These are phyloP conservation scores for Globisporangium takayamanum DNA, from an alignment of 352 stramenopile genomes.

Conservation along the genomic window DNA sequence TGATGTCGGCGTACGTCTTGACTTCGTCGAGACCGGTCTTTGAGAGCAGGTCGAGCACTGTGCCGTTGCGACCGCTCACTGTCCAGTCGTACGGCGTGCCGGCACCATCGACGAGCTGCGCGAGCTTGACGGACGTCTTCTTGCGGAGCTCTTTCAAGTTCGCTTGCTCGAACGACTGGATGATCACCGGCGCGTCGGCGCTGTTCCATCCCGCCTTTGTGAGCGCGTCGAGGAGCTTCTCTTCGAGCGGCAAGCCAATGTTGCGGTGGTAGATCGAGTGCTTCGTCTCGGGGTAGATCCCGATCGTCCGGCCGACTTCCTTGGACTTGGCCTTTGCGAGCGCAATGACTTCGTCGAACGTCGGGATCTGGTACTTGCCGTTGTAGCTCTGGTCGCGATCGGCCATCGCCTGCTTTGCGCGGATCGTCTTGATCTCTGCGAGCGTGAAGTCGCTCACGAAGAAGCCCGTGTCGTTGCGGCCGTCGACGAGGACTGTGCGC, in stretches of 20 bases:
- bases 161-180: too few species aligned
- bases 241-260: constrained; percentile 66
- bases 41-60: too few species aligned
- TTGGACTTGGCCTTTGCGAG: constrained; percentile 63
- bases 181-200: too few species aligned
- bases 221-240: too few species aligned
- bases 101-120: too few species aligned
- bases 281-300: constrained; percentile 88
- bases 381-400: constrained; percentile 80
- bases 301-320: constrained; percentile 54
- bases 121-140: too few species aligned
- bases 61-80: too few species aligned
- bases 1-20: too few species aligned
- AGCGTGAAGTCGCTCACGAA: constrained; percentile 91
- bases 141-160: too few species aligned
- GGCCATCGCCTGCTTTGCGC: constrained; percentile 67
- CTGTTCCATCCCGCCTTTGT: constrained; percentile 59
- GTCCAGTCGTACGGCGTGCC: too few species aligned
- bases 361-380: constrained; percentile 82
- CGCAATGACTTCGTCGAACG: constrained; percentile 84
- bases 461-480: constrained; percentile 57
- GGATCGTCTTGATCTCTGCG: constrained; percentile 84
- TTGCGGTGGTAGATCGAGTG: constrained; percentile 69
- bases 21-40: too few species aligned
- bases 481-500: constrained; percentile 53